phyloP scores from a whole-genome alignment of 306 rosid genomes.

The Pyrus betulifolia region DNA sequence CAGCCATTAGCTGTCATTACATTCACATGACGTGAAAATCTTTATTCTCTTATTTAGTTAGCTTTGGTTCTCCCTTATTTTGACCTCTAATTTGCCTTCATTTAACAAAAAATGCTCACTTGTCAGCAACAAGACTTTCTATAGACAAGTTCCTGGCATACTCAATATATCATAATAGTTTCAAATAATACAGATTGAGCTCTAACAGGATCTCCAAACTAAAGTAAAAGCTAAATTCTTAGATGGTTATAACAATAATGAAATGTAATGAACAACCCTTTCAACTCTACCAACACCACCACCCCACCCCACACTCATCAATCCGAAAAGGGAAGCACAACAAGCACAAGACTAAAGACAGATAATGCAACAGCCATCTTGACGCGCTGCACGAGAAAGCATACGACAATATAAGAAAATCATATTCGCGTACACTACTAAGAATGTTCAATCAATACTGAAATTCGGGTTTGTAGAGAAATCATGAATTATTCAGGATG shows the following conservation, averaged over 20 bases:
- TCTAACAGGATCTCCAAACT: neutral
- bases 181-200: neutral
- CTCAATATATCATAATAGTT: neutral
- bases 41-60: neutral
- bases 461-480: neutral
- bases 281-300: neutral
- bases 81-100: neutral
- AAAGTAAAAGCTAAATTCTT: neutral
- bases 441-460: neutral
- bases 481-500: neutral
- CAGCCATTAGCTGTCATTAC: conserved; percentile 14
- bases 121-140: neutral
- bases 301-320: neutral
- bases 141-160: neutral
- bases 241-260: neutral
- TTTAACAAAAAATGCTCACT: neutral
- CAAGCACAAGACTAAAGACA: neutral
- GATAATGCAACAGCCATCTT: neutral
- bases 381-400: neutral
- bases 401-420: neutral
- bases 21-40: neutral
- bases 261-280: neutral
- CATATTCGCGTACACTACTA: neutral
- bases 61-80: neutral
- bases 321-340: neutral